phyloP scores from a whole-genome alignment of 1,284 basidiomycete genomes.

The Cutaneotrichosporon dermatis region DNA sequence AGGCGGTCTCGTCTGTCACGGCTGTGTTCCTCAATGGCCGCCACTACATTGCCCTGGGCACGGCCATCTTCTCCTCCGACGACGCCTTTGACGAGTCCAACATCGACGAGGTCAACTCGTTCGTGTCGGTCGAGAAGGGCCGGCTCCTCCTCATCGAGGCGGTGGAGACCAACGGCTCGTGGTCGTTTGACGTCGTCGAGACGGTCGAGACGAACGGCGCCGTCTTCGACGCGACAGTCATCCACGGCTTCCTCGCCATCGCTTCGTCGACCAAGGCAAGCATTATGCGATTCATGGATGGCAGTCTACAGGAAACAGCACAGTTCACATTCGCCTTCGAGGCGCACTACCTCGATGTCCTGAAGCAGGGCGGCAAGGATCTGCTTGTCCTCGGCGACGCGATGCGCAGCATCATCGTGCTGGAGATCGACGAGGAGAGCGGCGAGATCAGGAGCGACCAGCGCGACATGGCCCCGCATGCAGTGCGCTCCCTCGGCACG shows the following conservation, averaged over 20 bases:
- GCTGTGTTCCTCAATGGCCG: constrained; percentile 29
- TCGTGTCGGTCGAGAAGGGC: constrained; percentile 31
- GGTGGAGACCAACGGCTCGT: constrained; percentile 4
- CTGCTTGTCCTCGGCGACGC: constrained; percentile 68
- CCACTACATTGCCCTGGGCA: constrained; percentile 43
- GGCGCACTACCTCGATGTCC: constrained; percentile 56
- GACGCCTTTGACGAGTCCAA: constrained; percentile 29
- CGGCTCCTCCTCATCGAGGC: constrained; percentile 36
- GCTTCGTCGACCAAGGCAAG: constrained; percentile 63
- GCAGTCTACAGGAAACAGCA: constrained; percentile 51
- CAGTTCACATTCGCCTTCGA: constrained; percentile 77
- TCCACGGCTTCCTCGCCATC: constrained; percentile 53
- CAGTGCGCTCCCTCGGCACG: constrained; percentile 48
- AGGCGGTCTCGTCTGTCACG: constrained; percentile 31
- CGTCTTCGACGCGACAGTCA: constrained; percentile 16
- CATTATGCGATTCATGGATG: constrained; percentile 21
- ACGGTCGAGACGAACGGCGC: constrained; percentile 22
- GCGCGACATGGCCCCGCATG: constrained; percentile 71
- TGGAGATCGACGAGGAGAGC: constrained; percentile 54
- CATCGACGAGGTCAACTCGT: constrained; percentile 21
- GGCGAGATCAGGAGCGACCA: constrained; percentile 60
- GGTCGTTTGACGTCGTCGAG: constrained; percentile 23
- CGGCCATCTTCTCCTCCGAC: constrained; percentile 32
- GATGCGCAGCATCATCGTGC: constrained; percentile 71
- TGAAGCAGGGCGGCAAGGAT: constrained; percentile 38